Percentiles rank a stretch among this genome's conserved stretches.
phyloP scores from a whole-genome alignment of 129 eudicot species.

The Silybum marianum region DNA sequence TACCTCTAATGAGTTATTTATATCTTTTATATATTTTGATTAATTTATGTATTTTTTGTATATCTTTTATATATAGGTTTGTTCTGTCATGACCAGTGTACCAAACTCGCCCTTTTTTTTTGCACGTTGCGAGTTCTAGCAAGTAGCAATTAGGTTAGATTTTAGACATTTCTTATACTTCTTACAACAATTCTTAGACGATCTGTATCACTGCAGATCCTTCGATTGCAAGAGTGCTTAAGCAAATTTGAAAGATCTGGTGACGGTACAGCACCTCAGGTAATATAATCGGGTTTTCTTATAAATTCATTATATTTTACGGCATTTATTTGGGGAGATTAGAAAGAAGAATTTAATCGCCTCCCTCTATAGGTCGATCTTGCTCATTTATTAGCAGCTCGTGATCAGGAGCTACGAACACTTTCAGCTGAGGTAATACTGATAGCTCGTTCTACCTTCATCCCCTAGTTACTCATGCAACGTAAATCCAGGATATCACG shows the following conservation, averaged over 20 bases:
- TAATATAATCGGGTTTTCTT: constrained; percentile 28
- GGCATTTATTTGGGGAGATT: neutral
- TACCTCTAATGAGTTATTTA: no score
- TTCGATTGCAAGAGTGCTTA: constrained; percentile 90
- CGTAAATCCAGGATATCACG: neutral
- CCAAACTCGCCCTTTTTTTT: no score
- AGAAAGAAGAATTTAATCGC: neutral
- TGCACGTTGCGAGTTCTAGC: neutral
- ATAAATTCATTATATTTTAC: neutral
- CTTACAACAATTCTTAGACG: neutral
- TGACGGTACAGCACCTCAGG: constrained; percentile 97
- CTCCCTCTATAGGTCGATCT: constrained; percentile 79
- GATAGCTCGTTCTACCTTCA: constrained; percentile 1
- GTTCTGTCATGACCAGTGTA: no score
- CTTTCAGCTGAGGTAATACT: constrained; percentile 97
- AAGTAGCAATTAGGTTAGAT: neutral
- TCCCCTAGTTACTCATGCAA: neutral
- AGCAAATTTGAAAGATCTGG: constrained; percentile 84
- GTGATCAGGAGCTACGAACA: constrained; percentile 97
- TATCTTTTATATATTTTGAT: no score
- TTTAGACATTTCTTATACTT: neutral
- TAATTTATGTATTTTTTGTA: no score
- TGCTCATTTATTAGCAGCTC: constrained; percentile 94
- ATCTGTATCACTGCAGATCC: constrained; percentile 54
- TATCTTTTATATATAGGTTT: no score